Percentiles rank a stretch among this genome's conserved stretches.
Evolutionary conservation across 1,139 yeast genomes (phyloP).

Genomic region (Nakaseomyces sp.): DNA sequence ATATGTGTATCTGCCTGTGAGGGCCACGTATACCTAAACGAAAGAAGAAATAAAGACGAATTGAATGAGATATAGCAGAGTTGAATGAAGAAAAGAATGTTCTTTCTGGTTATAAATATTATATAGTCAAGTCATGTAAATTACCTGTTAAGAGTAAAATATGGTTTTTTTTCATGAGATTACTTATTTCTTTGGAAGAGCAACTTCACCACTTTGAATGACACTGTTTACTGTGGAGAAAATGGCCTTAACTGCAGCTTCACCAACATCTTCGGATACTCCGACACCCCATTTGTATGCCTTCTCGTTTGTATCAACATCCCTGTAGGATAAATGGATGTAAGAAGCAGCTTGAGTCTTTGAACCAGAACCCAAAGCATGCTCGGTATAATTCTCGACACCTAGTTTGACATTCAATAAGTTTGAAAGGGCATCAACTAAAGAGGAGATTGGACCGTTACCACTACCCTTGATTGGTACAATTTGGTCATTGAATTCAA

Average conservation of each 20-base stretch:
- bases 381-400: slow-evolving; percentile 83
- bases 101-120: not conserved
- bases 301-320: slow-evolving; percentile 37
- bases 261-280: slow-evolving; percentile 84
- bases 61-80: no score
- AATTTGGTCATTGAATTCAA: slow-evolving; percentile 40
- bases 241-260: slow-evolving; percentile 76
- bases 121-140: no score
- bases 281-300: slow-evolving; percentile 86
- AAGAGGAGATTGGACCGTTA: slow-evolving; percentile 93
- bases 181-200: slow-evolving; percentile 17
- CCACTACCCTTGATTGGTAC: slow-evolving; percentile 60
- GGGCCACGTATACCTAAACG: no score
- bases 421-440: slow-evolving; percentile 64
- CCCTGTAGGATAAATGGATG: slow-evolving; percentile 50
- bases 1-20: no score
- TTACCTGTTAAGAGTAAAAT: no score
- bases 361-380: slow-evolving; percentile 83
- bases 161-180: no score
- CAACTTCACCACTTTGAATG: slow-evolving; percentile 28
- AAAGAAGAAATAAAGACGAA: no score
- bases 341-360: slow-evolving; percentile 85
- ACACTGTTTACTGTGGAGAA: slow-evolving; percentile 58
- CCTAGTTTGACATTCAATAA: slow-evolving; percentile 52
- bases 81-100: no score